These are phyloP conservation scores for Macrophomina pseudophaseolina DNA, from an alignment of 2,329 filamentous ascomycete genomes.

Conservation along the genomic window DNA sequence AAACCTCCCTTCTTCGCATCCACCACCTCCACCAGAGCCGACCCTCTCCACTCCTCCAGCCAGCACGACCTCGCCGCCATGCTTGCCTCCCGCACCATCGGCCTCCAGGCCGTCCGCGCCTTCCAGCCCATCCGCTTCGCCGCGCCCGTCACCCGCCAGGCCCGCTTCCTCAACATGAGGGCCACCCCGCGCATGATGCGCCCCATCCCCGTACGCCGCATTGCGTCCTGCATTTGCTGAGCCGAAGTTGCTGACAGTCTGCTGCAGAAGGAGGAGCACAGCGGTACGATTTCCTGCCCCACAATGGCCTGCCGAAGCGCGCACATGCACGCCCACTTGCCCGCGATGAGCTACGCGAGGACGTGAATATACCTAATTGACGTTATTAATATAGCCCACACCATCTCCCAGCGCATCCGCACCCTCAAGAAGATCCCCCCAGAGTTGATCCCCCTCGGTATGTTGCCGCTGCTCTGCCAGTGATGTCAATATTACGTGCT, in stretches of 20 bases:
- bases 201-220: conserved; percentile 71
- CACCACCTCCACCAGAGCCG: conserved; percentile 31
- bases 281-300: conserved; percentile 53
- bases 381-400: conserved; percentile 71
- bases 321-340: conserved; percentile 6
- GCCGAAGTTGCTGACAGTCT: conserved; percentile 46
- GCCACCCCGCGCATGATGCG: conserved; percentile 52
- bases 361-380: not conserved
- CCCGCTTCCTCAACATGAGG: conserved; percentile 48
- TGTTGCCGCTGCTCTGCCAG: conserved; percentile 41
- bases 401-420: conserved; percentile 92
- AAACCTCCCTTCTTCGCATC: conserved; percentile 35
- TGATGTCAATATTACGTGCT: conserved; percentile 22
- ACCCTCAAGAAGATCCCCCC: conserved; percentile 87
- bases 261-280: conserved; percentile 66
- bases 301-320: conserved; percentile 7
- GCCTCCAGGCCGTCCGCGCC: conserved; percentile 36
- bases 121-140: conserved; percentile 27
- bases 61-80: conserved; percentile 36
- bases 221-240: conserved; percentile 9
- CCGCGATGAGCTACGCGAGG: not conserved
- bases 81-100: conserved; percentile 46
- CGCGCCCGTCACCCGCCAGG: conserved; percentile 23
- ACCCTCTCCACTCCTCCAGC: conserved; percentile 38
- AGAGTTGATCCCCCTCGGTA: conserved; percentile 94